Percentiles rank a stretch among this genome's conserved stretches.
These are phyloP conservation scores for Paramecium primaurelia DNA, from an alignment of 73 alveolate species.

Conservation along the genomic window DNA sequence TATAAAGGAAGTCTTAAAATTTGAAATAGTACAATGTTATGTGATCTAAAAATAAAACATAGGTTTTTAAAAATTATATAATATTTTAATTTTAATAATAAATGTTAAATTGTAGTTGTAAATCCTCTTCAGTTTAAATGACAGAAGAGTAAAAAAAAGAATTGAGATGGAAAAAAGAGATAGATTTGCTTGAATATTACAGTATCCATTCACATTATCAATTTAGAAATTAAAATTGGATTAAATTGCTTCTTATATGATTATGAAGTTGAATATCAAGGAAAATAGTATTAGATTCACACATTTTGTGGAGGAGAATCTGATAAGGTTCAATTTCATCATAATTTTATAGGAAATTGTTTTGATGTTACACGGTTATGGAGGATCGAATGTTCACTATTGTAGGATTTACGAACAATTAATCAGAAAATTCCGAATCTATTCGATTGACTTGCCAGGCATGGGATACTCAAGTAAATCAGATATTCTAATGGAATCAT, in stretches of 20 bases:
- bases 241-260: neutral
- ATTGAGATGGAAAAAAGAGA: conserved; percentile 1
- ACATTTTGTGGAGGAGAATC: conserved; percentile 32
- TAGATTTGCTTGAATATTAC: neutral
- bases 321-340: neutral
- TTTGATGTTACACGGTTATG: neutral
- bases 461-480: conserved; percentile 32
- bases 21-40: neutral
- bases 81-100: neutral
- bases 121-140: neutral
- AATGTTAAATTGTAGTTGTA: conserved; percentile 2
- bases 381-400: conserved; percentile 44
- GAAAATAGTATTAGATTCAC: neutral
- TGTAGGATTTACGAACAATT: conserved; percentile 39
- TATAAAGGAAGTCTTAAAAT: neutral
- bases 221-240: neutral
- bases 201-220: neutral
- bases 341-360: neutral
- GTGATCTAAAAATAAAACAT: neutral
- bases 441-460: conserved; percentile 34
- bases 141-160: neutral
- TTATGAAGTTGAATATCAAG: neutral
- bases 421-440: neutral
- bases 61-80: neutral
- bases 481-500: neutral